Conservation (phyloP, 441 rosid species). For the Gossypium trilobum region DNA sequence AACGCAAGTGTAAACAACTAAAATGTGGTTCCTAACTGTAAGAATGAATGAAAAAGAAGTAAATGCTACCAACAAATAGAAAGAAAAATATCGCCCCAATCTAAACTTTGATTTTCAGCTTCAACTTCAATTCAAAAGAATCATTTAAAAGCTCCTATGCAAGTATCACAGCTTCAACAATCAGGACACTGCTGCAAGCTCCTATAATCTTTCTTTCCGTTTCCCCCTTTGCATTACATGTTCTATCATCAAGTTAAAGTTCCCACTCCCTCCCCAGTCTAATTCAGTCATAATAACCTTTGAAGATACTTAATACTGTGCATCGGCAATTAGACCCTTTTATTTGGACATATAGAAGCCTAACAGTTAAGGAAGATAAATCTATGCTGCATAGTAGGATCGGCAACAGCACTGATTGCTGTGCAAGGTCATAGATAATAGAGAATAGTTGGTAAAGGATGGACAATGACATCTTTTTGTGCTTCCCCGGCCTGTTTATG, state of each 20-base stretch:
- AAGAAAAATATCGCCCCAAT: not conserved
- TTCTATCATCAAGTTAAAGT: not conserved
- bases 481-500: not conserved
- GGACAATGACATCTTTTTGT: not conserved
- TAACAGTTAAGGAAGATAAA: not conserved
- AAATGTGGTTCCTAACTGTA: too few species aligned
- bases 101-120: not conserved
- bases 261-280: not conserved
- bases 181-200: not conserved
- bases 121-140: not conserved
- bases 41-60: not conserved
- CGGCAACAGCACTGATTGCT: not conserved
- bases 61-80: not conserved
- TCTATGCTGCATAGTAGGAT: not conserved
- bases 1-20: not conserved
- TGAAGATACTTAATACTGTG: not conserved
- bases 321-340: not conserved
- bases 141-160: not conserved
- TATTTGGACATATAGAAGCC: not conserved
- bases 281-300: slow-evolving; percentile 1
- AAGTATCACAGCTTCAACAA: slow-evolving; percentile 5
- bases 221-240: not conserved
- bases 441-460: slow-evolving; percentile 9
- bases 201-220: not conserved
- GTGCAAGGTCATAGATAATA: not conserved